These are phyloP conservation scores for Penicillium hesseltinei DNA, from an alignment of 2,329 filamentous ascomycete genomes.

Conservation along the genomic window DNA sequence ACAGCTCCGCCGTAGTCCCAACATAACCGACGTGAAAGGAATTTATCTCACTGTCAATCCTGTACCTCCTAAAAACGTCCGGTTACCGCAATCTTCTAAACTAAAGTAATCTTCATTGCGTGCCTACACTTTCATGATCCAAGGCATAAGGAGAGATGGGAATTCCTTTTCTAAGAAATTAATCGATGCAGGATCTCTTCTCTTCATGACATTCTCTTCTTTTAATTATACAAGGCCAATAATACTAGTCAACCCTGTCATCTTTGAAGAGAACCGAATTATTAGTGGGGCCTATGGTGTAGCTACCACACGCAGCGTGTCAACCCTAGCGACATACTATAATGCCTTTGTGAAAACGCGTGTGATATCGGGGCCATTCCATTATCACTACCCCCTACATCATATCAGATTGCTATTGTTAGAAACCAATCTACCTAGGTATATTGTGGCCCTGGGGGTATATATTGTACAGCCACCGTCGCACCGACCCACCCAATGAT, in stretches of 20 bases:
- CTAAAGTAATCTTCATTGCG: background rate
- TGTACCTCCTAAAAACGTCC: background rate
- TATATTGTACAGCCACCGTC: background rate
- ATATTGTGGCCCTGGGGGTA: background rate
- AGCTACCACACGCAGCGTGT: too few relatives aligned
- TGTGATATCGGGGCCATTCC: background rate
- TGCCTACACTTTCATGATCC: background rate
- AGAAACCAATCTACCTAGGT: background rate
- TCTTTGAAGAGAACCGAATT: too few relatives aligned
- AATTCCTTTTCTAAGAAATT: background rate
- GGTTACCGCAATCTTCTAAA: background rate
- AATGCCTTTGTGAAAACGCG: background rate
- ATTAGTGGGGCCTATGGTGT: too few relatives aligned
- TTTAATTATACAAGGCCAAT: background rate
- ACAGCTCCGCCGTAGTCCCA: too few relatives aligned
- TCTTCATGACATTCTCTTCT: background rate
- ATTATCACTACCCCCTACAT: background rate
- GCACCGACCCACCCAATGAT: conserved; percentile 5
- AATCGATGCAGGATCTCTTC: background rate
- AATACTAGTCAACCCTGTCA: too few relatives aligned
- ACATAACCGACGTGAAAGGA: background rate
- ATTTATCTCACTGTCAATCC: background rate
- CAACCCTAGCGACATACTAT: background rate
- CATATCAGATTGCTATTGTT: background rate
- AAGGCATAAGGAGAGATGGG: background rate